Evolutionary conservation across 768 basidiomycete genomes (phyloP), one percentile per base, ranked within the genome.

Genomic region (Leccinum pellstonianum): DNA sequence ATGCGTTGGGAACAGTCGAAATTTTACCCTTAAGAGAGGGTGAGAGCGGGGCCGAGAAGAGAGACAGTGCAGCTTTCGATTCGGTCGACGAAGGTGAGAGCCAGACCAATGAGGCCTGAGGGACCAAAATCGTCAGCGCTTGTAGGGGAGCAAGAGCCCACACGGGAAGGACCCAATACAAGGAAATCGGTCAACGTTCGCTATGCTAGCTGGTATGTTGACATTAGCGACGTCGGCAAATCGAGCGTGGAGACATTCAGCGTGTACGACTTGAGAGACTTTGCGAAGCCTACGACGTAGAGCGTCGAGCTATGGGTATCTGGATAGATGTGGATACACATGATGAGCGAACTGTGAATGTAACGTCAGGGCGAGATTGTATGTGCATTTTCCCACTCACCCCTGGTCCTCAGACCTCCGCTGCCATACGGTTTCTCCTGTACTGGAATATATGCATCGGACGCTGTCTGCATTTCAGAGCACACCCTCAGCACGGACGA

Each of bases 331-430:
- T 85, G 82, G 5, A 86, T 83, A 70, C 87, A 85, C 29, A 90
- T 75, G 4, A 86, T 77, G 6, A 84, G 78, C 2, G 86, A 85
- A 19, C 93, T 94, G 63, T 9, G 7, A 5, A 12, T 21, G 31
- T 55, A n/a, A 52, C 41, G 46, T 66, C 59, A 60, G 59, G 29
- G n/a, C 35, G n/a, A 10, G 17, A 14, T 11, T 31, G 21, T 17
- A 54, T 31, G 41, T 1, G 19, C 3, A 0, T 1, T 9, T 23
- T 51, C 14, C 3, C 23, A 76, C 85, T 64, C 66, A 92, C 91
- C 79, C 81, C 52, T 86, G 81, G 67, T 90, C 88, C 14, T 79
- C 77, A 23, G 86, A 80, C n/a, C 78, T 79, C 88, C 91, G 93
- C 2, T 74, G 77, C 94, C 93, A 96, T 29, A 75, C 69, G 1